phyloP scores from a whole-genome alignment of 768 basidiomycete species.

The Flagelloscypha sp. region DNA sequence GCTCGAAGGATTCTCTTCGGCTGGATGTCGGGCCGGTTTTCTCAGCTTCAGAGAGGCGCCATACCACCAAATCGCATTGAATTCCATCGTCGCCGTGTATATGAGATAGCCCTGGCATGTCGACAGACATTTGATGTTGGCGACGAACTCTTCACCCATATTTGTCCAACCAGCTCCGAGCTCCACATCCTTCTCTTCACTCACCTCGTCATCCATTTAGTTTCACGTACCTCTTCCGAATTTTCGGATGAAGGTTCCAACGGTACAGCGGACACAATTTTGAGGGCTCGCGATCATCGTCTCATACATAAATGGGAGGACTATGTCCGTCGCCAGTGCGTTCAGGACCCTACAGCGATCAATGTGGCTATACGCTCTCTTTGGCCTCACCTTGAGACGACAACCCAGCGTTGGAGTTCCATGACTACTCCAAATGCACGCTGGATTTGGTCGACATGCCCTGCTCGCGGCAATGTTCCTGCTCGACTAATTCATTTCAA shows the following conservation, averaged over 20 bases:
- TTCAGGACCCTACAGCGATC: too few relatives aligned
- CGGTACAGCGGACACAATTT: too few relatives aligned
- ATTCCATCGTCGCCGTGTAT: slow-evolving; percentile 16
- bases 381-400: slow-evolving; percentile 11
- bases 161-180: background rate
- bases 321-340: too few relatives aligned
- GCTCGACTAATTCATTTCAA: slow-evolving; percentile 32
- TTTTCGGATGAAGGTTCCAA: too few relatives aligned
- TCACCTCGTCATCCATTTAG: slow-evolving; percentile 6
- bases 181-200: slow-evolving; percentile 1
- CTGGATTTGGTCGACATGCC: slow-evolving; percentile 22
- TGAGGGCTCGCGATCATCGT: too few relatives aligned
- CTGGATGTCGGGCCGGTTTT: too few relatives aligned
- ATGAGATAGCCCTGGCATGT: slow-evolving; percentile 31
- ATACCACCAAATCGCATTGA: too few relatives aligned
- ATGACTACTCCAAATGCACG: slow-evolving; percentile 14
- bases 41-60: too few relatives aligned
- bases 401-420: slow-evolving; percentile 17
- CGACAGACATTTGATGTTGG: slow-evolving; percentile 31
- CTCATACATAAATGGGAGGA: too few relatives aligned
- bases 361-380: too few relatives aligned
- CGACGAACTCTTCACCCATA: slow-evolving; percentile 4
- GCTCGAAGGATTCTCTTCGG: background rate
- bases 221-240: too few relatives aligned
- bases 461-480: slow-evolving; percentile 4